Conservation (phyloP, 164 flowering plant species). For the Aristolochia californica region DNA sequence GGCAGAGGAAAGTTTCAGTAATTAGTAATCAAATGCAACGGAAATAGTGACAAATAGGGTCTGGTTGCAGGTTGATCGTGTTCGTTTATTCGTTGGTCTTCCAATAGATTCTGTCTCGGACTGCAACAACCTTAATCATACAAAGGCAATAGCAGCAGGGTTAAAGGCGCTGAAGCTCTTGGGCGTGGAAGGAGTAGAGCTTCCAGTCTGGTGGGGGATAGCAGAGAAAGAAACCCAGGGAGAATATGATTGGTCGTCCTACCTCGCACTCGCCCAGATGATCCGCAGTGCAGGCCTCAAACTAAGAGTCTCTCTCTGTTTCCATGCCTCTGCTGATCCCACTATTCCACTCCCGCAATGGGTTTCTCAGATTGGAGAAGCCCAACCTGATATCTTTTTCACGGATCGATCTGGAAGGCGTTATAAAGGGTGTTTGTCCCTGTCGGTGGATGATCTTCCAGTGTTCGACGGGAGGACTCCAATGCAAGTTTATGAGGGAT, state of each 20-base stretch:
- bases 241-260: slow-evolving; percentile 68
- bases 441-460: slow-evolving; percentile 69
- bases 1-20: no score
- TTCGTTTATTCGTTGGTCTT: slow-evolving; percentile 61
- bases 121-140: slow-evolving; percentile 45
- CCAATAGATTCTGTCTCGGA: slow-evolving; percentile 69
- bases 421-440: slow-evolving; percentile 57
- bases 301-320: slow-evolving; percentile 68
- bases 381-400: slow-evolving; percentile 48
- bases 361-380: slow-evolving; percentile 59
- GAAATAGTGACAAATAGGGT: not conserved
- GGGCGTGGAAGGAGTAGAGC: slow-evolving; percentile 90
- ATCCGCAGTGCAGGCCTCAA: slow-evolving; percentile 66
- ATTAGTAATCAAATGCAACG: no score
- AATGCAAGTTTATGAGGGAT: slow-evolving; percentile 53
- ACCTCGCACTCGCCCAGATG: slow-evolving; percentile 69
- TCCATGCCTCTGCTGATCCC: slow-evolving; percentile 43
- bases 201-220: slow-evolving; percentile 92
- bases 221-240: slow-evolving; percentile 75
- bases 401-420: slow-evolving; percentile 49
- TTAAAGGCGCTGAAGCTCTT: slow-evolving; percentile 78
- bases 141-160: slow-evolving; percentile 67
- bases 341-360: slow-evolving; percentile 62
- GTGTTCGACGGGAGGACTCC: slow-evolving; percentile 73
- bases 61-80: slow-evolving; percentile 13